Conservation (phyloP, 2,329 filamentous ascomycete species). For the Colletotrichum gigasporum region DNA sequence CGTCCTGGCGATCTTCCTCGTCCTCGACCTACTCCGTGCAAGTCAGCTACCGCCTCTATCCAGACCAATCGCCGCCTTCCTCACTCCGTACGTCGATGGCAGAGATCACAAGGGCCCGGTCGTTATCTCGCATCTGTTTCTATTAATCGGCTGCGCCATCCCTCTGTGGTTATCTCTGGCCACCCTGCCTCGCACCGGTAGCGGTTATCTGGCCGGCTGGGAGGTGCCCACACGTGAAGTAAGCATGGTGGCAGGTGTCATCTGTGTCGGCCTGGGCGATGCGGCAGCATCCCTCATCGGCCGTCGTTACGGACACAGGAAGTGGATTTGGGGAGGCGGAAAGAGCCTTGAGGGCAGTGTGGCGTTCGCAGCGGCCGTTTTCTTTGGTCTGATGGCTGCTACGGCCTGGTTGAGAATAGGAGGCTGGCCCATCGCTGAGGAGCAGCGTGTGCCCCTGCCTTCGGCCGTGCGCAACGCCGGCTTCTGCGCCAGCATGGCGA, state of each 20-base stretch:
- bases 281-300: constrained; percentile 92
- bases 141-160: constrained; percentile 93
- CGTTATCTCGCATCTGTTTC: constrained; percentile 94
- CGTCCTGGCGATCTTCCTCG: constrained; percentile 83
- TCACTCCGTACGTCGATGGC: constrained; percentile 94
- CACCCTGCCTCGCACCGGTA: constrained; percentile 67
- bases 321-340: constrained; percentile 97
- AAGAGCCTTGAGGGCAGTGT: constrained; percentile 91
- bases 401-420: constrained; percentile 81
- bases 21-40: constrained; percentile 89
- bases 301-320: constrained; percentile 82
- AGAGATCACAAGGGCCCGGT: constrained; percentile 92
- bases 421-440: constrained; percentile 78
- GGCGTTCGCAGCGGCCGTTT: constrained; percentile 86
- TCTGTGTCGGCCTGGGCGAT: constrained; percentile 95
- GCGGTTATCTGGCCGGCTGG: constrained; percentile 74
- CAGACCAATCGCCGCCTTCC: constrained; percentile 83
- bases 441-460: constrained; percentile 65
- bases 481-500: constrained; percentile 81
- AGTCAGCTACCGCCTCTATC: constrained; percentile 92
- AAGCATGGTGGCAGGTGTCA: constrained; percentile 90
- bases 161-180: constrained; percentile 91
- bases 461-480: constrained; percentile 74
- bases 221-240: constrained; percentile 78
- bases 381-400: constrained; percentile 74